Conservation (phyloP, 192 early-diverging fungal species). For the Phycomyces blakesleeanus region DNA sequence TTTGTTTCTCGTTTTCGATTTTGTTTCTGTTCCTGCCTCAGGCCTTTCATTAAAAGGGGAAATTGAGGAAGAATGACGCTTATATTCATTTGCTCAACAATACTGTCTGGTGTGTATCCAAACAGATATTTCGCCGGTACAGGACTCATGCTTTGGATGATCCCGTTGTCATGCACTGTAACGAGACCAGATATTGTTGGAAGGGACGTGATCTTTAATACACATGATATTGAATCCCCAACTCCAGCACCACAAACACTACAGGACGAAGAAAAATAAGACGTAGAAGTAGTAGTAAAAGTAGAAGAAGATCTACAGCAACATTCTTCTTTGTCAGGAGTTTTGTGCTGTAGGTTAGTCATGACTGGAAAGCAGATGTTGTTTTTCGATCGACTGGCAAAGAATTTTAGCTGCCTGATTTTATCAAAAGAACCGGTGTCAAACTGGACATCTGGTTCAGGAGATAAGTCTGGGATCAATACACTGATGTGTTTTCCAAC, state of each 20-base stretch:
- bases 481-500: slow-evolving; percentile 36
- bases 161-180: slow-evolving; percentile 45
- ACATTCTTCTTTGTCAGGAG: neutral
- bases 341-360: slow-evolving; percentile 33
- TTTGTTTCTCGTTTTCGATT: too few relatives aligned
- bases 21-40: slow-evolving; percentile 27
- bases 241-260: too few relatives aligned
- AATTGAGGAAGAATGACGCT: slow-evolving; percentile 57
- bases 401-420: slow-evolving; percentile 55
- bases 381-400: slow-evolving; percentile 44
- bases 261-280: too few relatives aligned
- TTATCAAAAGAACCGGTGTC: slow-evolving; percentile 34
- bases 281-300: too few relatives aligned
- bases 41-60: slow-evolving; percentile 38
- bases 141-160: slow-evolving; percentile 53
- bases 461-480: slow-evolving; percentile 20
- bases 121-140: slow-evolving; percentile 64
- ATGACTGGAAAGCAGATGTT: slow-evolving; percentile 54
- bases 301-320: too few relatives aligned
- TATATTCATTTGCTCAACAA: slow-evolving; percentile 50
- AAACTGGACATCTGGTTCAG: neutral
- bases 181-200: slow-evolving; percentile 62
- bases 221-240: slow-evolving; percentile 20
- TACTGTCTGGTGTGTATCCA: slow-evolving; percentile 44
- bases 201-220: slow-evolving; percentile 55